Conservation (phyloP, 179 eudicot genomes). For the Spergularia azorica region DNA sequence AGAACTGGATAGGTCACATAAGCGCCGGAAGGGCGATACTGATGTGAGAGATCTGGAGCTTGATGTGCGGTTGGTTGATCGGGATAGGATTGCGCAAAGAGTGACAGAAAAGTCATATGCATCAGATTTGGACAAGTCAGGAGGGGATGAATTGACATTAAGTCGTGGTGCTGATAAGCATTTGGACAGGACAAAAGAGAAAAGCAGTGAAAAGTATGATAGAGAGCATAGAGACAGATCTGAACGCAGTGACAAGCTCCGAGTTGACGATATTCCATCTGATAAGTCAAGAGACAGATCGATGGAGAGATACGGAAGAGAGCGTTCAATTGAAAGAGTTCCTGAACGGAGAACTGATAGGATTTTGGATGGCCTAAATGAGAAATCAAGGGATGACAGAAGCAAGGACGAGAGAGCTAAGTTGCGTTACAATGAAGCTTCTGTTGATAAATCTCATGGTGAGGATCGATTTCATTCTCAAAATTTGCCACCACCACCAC, state of each 20-base stretch:
- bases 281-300: conserved; percentile 81
- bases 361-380: conserved; percentile 57
- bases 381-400: conserved; percentile 75
- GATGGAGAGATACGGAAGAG: conserved; percentile 83
- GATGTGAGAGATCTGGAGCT: conserved; percentile 65
- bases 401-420: conserved; percentile 82
- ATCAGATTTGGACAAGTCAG: conserved; percentile 53
- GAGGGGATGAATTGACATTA: conserved; percentile 48
- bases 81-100: too few species aligned
- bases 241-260: conserved; percentile 73
- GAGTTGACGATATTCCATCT: conserved; percentile 60
- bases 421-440: conserved; percentile 57
- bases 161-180: conserved; percentile 53
- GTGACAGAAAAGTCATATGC: conserved; percentile 47
- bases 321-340: conserved; percentile 75
- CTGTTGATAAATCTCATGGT: conserved; percentile 60
- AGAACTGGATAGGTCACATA: conserved; percentile 72
- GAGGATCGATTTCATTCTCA: conserved; percentile 88
- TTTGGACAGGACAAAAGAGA: conserved; percentile 66
- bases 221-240: conserved; percentile 76
- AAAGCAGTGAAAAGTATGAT: conserved; percentile 70
- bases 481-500: conserved; percentile 97
- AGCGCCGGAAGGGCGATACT: conserved; percentile 77
- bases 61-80: conserved; percentile 55
- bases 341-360: conserved; percentile 69